Conservation (phyloP, 2,329 filamentous ascomycete species). For the Fusarium annulatum region DNA sequence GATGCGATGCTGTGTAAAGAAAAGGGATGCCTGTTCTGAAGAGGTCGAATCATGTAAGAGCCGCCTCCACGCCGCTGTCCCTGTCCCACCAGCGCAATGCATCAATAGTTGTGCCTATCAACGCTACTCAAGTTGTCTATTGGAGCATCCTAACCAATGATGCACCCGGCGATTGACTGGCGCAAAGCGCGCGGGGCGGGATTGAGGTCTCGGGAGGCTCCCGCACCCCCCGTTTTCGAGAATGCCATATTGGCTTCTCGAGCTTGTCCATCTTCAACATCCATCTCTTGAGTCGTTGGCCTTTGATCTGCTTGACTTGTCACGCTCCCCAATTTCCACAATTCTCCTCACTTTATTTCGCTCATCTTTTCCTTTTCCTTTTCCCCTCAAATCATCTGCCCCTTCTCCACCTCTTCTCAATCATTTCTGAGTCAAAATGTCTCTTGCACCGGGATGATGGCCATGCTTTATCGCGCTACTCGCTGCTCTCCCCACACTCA, state of each 20-base stretch:
- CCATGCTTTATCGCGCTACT: conserved; percentile 19
- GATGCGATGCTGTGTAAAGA: conserved; percentile 7
- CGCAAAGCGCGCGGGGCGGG: conserved; percentile 35
- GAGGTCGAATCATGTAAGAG: conserved; percentile 19
- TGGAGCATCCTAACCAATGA: conserved; percentile 25
- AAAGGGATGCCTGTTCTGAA: neutral
- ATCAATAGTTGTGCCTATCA: conserved; percentile 21
- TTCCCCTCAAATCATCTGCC: conserved; percentile 12
- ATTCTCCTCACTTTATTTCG: neutral
- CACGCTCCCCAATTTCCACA: neutral
- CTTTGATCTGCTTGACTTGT: neutral
- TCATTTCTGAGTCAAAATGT: conserved; percentile 16
- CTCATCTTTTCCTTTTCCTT: conserved; percentile 17
- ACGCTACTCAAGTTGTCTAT: neutral
- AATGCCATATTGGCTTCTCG: conserved; percentile 23
- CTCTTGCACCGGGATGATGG: conserved; percentile 6
- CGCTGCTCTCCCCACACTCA: conserved; percentile 34
- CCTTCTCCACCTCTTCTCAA: conserved; percentile 6
- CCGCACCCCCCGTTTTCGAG: conserved; percentile 32
- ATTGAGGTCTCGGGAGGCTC: conserved; percentile 39
- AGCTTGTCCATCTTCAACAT: conserved; percentile 15
- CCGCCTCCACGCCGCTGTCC: conserved; percentile 10
- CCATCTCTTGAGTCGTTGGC: neutral
- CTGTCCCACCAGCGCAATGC: conserved; percentile 16
- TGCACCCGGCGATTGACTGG: conserved; percentile 26